Evolutionary conservation across 345 rosid species (phyloP), one percentile per base, ranked within the genome.

Genomic region (Gossypium mustelinum): DNA sequence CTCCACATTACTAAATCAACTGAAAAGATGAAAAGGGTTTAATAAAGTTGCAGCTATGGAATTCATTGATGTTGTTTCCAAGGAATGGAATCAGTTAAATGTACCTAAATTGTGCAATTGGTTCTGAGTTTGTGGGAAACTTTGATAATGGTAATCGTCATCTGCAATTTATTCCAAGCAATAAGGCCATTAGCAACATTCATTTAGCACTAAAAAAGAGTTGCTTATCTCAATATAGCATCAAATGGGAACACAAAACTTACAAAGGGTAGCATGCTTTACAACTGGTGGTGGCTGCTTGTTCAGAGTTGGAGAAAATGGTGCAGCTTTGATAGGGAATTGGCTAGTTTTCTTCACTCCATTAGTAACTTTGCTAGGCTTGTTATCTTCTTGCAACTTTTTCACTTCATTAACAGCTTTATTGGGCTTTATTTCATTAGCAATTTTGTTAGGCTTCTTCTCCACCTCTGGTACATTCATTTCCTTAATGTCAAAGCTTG

Each of bases 1-100:
- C 89, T 93, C 99, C 99, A 95, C 97, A 95, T 89, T 68, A 91
- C 90, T 54, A 95, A 78, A 85, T 95, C 99, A 87, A 89, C 99
- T 95, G 90, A 67, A 71, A 65, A 4, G 44, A 48, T 2, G 50
- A 68, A 43, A 43, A 18, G 39, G 11, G 34, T 14, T 57, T n/a
- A 3, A 75, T 43, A 3, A 27, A 66, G 18, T 9, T 13, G 67
- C 11, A 70, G n/a, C 13, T 45, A 4, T 14, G 34, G 34, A n/a
- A 39, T 74, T 58, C 18, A 76, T 76, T 34, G 69, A 70, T 58
- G 68, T 39, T 34, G 3, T 58, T 70, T 44, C 66, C 72, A 63
- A 7, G 48, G 34, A 50, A 67, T 17, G 70, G 12, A 61, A 79
- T 75, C 82, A 70, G 9, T 70, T 27, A 34, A 34, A 34, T 44